phyloP scores from a whole-genome alignment of 164 flowering plant species.

The Chimonanthus praecox region DNA sequence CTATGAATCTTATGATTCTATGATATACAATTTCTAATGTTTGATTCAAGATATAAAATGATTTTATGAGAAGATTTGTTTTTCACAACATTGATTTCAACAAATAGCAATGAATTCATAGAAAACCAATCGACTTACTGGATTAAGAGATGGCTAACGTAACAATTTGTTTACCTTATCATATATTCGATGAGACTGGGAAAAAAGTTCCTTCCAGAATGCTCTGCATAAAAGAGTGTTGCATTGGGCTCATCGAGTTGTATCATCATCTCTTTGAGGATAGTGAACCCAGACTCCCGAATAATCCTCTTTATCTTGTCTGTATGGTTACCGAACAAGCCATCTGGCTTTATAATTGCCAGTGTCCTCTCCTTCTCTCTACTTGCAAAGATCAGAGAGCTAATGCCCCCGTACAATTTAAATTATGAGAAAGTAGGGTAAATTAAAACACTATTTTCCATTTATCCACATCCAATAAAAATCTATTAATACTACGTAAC shows the following conservation, averaged over 20 bases:
- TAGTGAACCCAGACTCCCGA: constrained; percentile 55
- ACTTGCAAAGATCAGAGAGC: constrained; percentile 28
- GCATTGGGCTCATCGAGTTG: constrained; percentile 48
- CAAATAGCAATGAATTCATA: neutral
- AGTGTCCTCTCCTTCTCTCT: constrained; percentile 50
- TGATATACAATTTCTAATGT: too few species aligned
- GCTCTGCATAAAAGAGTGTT: constrained; percentile 61
- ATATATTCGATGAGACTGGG: constrained; percentile 65
- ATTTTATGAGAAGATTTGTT: too few species aligned
- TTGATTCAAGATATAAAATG: too few species aligned
- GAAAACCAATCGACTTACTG: neutral
- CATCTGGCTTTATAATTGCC: constrained; percentile 90
- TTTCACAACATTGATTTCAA: too few species aligned
- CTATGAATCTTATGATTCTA: too few species aligned
- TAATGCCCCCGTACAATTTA: constrained; percentile 11
- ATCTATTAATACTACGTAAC: too few species aligned
- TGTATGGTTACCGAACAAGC: constrained; percentile 50
- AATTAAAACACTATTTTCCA: too few species aligned
- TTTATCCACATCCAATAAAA: too few species aligned
- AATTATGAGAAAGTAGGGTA: neutral
- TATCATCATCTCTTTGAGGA: constrained; percentile 34
- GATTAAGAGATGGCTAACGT: neutral
- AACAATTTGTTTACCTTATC: constrained; percentile 53
- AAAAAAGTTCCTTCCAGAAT: constrained; percentile 64
- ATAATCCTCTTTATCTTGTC: constrained; percentile 42